Evolutionary conservation across 371 early-diverging fungal genomes (phyloP), one percentile per base, ranked within the genome.

Genomic region (Apophysomyces ossiformis): DNA sequence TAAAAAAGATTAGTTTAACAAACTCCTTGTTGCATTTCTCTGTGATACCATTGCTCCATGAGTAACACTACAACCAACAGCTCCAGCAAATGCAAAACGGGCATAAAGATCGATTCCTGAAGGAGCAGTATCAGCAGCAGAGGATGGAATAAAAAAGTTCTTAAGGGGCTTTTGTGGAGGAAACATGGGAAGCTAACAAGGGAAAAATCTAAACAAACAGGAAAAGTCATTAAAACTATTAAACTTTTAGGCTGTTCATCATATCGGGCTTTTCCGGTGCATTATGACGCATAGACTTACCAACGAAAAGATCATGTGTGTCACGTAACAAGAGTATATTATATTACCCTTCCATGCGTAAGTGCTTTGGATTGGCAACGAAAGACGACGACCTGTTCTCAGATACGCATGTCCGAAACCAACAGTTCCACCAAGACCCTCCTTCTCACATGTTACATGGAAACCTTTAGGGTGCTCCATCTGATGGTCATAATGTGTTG

Each of bases 1-100:
- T 26, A 26, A 26, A 26, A 3, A 26, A 26, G 46, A 32, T 56
- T 57, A 57, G 38, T 7, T 21, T 44, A 7, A 18, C 21, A 50
- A 18, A 16, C 46, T 6, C 15, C 36, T 58, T 37, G 60, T 36
- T 57, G 26, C 2, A 59, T n/a, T 13, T 58, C 13, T 26, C 21
- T 63, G 9, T 37, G 18, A 57, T 38, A 56, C 58, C 82, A 89
- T 84, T 69, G 87, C 90, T 81, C 90, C 89, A 82, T 91, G 91
- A 73, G 91, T 91, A 76, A 91, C 78, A 73, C 79, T 74, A 75
- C 91, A 91, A 82, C 91, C 88, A 67, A 89, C 66, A 66, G 90
- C 90, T 77, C 91, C 91, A 57, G 91, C 89, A 68, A 89, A 80
- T 61, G 91, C 91, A 77, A 88, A 90, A 75, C 91, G 88, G 58